Evolutionary conservation across 2,329 filamentous ascomycete species (phyloP).

Genomic region (Diaporthe vexans): DNA sequence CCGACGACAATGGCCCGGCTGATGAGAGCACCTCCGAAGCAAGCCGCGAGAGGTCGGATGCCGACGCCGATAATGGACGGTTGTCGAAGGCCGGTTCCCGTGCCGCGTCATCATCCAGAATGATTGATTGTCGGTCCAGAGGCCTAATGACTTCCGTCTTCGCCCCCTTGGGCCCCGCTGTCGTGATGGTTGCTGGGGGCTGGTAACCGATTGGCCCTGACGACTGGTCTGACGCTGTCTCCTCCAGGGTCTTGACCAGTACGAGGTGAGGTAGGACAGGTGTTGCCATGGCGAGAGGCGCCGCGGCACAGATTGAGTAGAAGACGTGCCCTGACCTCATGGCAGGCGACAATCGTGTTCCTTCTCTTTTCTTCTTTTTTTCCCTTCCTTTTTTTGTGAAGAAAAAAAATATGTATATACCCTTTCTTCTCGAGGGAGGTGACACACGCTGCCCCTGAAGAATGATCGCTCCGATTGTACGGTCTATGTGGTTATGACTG

Average conservation of each 20-base stretch:
- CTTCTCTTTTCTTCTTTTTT: background rate
- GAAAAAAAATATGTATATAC: background rate
- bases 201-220: conserved; percentile 4
- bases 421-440: background rate
- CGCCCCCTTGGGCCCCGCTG: background rate
- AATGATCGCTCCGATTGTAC: background rate
- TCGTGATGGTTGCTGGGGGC: conserved; percentile 16
- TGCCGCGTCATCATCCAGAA: conserved; percentile 8
- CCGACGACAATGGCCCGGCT: conserved; percentile 41
- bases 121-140: background rate
- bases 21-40: conserved; percentile 45
- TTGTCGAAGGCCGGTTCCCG: conserved; percentile 45
- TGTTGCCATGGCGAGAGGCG: conserved; percentile 31
- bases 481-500: background rate
- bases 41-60: conserved; percentile 27
- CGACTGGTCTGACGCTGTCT: background rate
- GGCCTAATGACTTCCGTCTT: conserved; percentile 19
- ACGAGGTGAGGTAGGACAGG: conserved; percentile 22
- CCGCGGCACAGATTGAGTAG: conserved; percentile 32
- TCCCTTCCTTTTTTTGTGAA: too few species aligned
- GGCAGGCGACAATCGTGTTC: conserved; percentile 14
- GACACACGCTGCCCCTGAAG: background rate
- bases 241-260: conserved; percentile 21
- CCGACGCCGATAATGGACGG: conserved; percentile 44
- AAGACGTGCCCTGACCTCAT: conserved; percentile 39